Evolutionary conservation across 352 stramenopile genomes (phyloP).

Genomic region (Globisporangium orthogonon): DNA sequence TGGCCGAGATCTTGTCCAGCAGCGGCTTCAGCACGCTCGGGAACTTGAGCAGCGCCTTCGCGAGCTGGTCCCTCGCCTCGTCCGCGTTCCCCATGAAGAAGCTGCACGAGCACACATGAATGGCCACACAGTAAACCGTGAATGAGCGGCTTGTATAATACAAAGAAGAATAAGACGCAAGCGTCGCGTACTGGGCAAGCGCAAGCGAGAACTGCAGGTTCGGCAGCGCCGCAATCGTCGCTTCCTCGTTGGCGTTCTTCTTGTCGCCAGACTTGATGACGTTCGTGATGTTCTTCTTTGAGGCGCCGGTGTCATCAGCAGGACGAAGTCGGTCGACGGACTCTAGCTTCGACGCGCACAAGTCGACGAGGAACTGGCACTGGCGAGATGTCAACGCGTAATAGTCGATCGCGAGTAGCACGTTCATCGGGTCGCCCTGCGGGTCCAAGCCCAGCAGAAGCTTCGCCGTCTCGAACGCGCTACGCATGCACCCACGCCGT

Average conservation of each 20-base stretch:
- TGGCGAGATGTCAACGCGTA: slow-evolving; percentile 76
- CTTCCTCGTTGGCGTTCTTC: slow-evolving; percentile 14
- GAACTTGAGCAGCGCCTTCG: slow-evolving; percentile 54
- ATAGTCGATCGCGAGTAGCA: slow-evolving; percentile 79
- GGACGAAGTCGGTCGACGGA: slow-evolving; percentile 44
- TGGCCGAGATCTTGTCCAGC: slow-evolving; percentile 66
- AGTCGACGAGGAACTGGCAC: slow-evolving; percentile 71
- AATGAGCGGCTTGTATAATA: not conserved
- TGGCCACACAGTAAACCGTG: not conserved
- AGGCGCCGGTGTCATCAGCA: not conserved
- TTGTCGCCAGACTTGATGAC: slow-evolving; percentile 10
- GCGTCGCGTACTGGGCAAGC: slow-evolving; percentile 48
- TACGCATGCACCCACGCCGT: slow-evolving; percentile 75
- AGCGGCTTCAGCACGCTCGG: slow-evolving; percentile 65
- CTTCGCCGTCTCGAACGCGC: slow-evolving; percentile 78
- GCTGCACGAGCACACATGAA: slow-evolving; percentile 16
- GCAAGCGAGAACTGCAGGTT: slow-evolving; percentile 75
- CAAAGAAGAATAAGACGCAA: not conserved
- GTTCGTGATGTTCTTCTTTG: slow-evolving; percentile 6
- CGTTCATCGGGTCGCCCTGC: slow-evolving; percentile 73
- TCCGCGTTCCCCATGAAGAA: slow-evolving; percentile 57
- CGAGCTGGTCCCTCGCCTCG: slow-evolving; percentile 56
- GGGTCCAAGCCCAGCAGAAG: slow-evolving; percentile 70
- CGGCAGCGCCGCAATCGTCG: slow-evolving; percentile 39
- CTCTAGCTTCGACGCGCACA: slow-evolving; percentile 50